Conservation (phyloP, 2,329 filamentous ascomycete genomes). For the Monilinia fructigena region DNA sequence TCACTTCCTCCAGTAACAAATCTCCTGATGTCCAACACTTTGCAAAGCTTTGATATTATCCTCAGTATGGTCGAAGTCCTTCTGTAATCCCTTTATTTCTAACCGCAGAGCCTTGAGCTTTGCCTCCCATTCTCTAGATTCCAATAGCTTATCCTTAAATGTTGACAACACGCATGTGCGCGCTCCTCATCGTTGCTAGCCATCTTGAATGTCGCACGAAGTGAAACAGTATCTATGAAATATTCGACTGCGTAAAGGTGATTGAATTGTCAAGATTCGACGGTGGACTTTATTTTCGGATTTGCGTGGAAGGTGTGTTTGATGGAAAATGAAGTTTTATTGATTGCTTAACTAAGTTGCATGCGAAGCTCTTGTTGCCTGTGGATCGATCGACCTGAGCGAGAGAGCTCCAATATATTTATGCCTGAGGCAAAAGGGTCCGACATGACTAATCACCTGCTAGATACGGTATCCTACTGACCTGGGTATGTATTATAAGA, state of each 20-base stretch:
- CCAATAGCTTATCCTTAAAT: conserved; percentile 79
- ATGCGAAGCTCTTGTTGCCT: conserved; percentile 25
- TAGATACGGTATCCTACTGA: too few relatives aligned
- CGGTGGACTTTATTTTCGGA: neutral
- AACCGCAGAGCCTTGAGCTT: conserved; percentile 92
- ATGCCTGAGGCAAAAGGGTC: conserved; percentile 5
- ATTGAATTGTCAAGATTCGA: neutral
- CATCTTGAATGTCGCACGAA: conserved; percentile 16
- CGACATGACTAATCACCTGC: neutral
- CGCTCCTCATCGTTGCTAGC: conserved; percentile 50
- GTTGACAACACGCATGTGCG: conserved; percentile 69
- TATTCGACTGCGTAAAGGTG: neutral
- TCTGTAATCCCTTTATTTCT: conserved; percentile 93
- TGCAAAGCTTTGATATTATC: conserved; percentile 99
- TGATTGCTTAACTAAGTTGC: conserved; percentile 13
- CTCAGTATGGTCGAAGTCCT: conserved; percentile 94
- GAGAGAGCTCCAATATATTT: neutral
- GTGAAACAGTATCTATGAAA: neutral
- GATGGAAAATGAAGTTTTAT: conserved; percentile 19
- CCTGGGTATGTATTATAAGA: too few relatives aligned
- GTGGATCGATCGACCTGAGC: neutral
- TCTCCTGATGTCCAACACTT: conserved; percentile 85
- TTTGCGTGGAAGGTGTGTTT: conserved; percentile 22
- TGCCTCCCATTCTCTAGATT: conserved; percentile 97
- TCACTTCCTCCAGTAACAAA: conserved; percentile 96